Evolutionary conservation across 768 basidiomycete genomes (phyloP), one percentile per base, ranked within the genome.

Genomic region (Russula olivacea): DNA sequence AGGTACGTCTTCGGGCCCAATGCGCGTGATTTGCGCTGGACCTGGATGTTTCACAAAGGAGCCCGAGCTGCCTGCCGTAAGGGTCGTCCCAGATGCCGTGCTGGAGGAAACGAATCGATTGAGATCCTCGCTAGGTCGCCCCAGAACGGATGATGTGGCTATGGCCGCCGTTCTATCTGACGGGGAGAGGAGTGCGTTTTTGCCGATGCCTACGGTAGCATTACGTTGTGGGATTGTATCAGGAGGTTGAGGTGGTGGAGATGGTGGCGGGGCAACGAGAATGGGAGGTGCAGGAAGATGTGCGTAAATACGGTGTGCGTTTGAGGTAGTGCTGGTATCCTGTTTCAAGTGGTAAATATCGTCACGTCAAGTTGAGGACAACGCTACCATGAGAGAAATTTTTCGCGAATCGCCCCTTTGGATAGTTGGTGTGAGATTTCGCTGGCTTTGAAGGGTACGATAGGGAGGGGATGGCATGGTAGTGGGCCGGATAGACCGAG

Each of bases 81-180:
- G 72, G 19, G 87, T 89, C 14, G 88, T 89, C 19, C 80, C 81
- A 4, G 89, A 91, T 14, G 84, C 83, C 10, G 93, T 94, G 69
- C 92, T 91, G 15, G 91, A 88, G 7, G 93, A 95, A 10, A 95
- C 91, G 70, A 91, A 92, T 28, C 94, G 88, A 69, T 89, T 91
- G 50, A 94, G 78, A 71, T 94, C 93, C 19, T 86, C 86, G 65
- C 82, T 83, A 17, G 80, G 76, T 2, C 79, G 76, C 36, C 78
- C 72, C 30, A 80, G 83, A 28, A 83, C 64, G 38, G 84, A 81
- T 21, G 78, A 78, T 9, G 83, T 75, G 30, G 84, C 81, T 70
- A 83, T 79, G 12, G 80, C 71, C 21, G 68, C 72, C 7, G 69
- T 63, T 14, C 67, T 66, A 19, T 38, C 61, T 23, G 63, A 61